These are phyloP conservation scores for Diaporthe destruens DNA, from an alignment of 2,329 filamentous ascomycete genomes.

Conservation along the genomic window DNA sequence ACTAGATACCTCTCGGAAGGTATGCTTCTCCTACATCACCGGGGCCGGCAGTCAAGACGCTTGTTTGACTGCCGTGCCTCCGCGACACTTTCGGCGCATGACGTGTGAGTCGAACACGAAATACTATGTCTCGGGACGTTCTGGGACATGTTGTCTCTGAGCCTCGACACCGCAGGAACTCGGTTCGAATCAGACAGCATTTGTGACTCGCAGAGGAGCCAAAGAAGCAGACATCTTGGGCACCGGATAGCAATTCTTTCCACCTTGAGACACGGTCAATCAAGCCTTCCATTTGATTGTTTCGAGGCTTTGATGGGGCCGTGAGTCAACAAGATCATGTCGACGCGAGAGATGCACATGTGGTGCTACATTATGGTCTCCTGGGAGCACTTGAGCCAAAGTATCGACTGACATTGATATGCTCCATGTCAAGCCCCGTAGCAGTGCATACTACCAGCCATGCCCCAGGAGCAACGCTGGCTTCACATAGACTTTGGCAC, in stretches of 20 bases:
- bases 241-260: background rate
- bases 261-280: background rate
- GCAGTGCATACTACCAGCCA: background rate
- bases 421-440: background rate
- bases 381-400: background rate
- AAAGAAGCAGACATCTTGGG: background rate
- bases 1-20: too few species aligned
- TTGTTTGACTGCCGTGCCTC: background rate
- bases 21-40: background rate
- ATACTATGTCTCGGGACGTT: slow-evolving; percentile 12
- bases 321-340: background rate
- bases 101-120: slow-evolving; percentile 12
- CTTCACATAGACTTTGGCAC: background rate
- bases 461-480: background rate
- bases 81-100: background rate
- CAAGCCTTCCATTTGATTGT: background rate
- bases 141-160: background rate
- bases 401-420: background rate
- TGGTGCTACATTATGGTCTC: background rate
- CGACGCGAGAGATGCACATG: background rate
- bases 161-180: slow-evolving; percentile 1
- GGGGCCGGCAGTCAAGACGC: background rate
- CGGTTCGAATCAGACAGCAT: background rate
- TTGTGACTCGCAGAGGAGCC: background rate
- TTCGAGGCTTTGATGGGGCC: background rate